Evolutionary conservation across 2,329 filamentous ascomycete species (phyloP).

Genomic region (Talaromyces islandicus): DNA sequence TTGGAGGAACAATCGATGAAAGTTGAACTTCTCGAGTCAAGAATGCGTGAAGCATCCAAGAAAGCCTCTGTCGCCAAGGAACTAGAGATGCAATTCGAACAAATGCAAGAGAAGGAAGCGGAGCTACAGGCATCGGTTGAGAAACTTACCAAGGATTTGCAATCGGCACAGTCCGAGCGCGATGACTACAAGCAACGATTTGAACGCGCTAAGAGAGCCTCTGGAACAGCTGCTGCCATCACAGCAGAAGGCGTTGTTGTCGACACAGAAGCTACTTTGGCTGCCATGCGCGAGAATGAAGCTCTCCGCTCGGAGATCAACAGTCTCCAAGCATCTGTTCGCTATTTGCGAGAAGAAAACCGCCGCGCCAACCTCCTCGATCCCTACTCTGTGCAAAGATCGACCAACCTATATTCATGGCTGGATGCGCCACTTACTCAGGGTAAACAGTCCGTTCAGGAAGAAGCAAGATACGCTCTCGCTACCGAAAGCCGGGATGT

Average conservation of each 20-base stretch:
- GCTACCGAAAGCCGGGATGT: slow-evolving; percentile 38
- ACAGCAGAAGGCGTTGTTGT: slow-evolving; percentile 33
- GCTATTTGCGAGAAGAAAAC: slow-evolving; percentile 42
- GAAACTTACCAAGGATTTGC: slow-evolving; percentile 31
- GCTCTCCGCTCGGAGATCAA: slow-evolving; percentile 36
- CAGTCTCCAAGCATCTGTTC: slow-evolving; percentile 41
- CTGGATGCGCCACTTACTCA: slow-evolving; percentile 35
- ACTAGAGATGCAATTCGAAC: slow-evolving; percentile 36
- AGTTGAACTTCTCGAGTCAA: slow-evolving; percentile 84
- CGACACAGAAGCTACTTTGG: slow-evolving; percentile 33
- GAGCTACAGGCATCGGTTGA: slow-evolving; percentile 28
- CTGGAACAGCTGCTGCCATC: slow-evolving; percentile 29
- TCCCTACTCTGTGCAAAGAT: slow-evolving; percentile 36
- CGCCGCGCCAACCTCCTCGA: slow-evolving; percentile 34
- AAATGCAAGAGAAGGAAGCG: slow-evolving; percentile 27
- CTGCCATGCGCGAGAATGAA: slow-evolving; percentile 39
- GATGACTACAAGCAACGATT: slow-evolving; percentile 37
- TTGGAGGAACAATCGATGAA: slow-evolving; percentile 83
- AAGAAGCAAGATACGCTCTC: slow-evolving; percentile 29
- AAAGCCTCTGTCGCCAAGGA: slow-evolving; percentile 55
- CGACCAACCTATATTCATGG: slow-evolving; percentile 37
- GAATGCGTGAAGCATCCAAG: slow-evolving; percentile 75
- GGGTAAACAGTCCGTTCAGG: slow-evolving; percentile 17
- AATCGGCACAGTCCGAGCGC: slow-evolving; percentile 31
- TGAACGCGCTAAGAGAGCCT: slow-evolving; percentile 37